Percentiles rank a stretch among this genome's conserved stretches.
These are phyloP conservation scores for Tubosaeta sp. DNA, from an alignment of 768 basidiomycete genomes.

Conservation along the genomic window DNA sequence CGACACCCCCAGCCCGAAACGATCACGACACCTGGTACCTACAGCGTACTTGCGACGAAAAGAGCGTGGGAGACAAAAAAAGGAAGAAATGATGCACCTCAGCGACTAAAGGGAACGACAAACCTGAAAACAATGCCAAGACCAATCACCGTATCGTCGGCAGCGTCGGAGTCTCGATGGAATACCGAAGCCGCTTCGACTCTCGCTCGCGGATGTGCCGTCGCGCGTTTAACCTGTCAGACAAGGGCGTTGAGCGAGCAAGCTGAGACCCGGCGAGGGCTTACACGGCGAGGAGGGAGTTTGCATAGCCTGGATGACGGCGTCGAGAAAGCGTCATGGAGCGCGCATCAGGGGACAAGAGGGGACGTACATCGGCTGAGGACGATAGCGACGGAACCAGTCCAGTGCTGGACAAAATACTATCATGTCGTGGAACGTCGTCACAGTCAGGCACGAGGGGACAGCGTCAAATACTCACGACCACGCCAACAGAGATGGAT, in stretches of 20 bases:
- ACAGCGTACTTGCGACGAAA: neutral
- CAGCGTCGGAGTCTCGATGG: constrained; percentile 8
- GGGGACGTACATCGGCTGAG: constrained; percentile 9
- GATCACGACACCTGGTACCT: too few relatives aligned
- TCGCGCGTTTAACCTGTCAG: constrained; percentile 7
- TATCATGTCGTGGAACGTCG: neutral
- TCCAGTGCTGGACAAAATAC: constrained; percentile 11
- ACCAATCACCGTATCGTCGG: neutral
- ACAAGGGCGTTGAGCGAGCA: neutral
- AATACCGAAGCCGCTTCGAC: neutral
- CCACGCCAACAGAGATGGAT: constrained; percentile 3
- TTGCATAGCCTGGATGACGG: constrained; percentile 6
- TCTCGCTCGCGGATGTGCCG: constrained; percentile 9
- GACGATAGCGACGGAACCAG: constrained; percentile 5
- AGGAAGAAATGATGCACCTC: neutral
- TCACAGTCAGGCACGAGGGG: neutral
- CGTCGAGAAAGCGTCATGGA: too few relatives aligned
- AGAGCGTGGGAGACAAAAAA: neutral
- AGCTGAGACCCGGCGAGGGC: neutral
- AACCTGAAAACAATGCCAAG: neutral
- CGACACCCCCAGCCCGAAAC: too few relatives aligned
- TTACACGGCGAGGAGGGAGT: constrained; percentile 13
- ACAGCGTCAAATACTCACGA: neutral
- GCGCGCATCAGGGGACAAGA: too few relatives aligned
- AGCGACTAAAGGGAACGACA: neutral